phyloP scores from a whole-genome alignment of 2,329 filamentous ascomycete species.

The Botryotinia narcissicola region DNA sequence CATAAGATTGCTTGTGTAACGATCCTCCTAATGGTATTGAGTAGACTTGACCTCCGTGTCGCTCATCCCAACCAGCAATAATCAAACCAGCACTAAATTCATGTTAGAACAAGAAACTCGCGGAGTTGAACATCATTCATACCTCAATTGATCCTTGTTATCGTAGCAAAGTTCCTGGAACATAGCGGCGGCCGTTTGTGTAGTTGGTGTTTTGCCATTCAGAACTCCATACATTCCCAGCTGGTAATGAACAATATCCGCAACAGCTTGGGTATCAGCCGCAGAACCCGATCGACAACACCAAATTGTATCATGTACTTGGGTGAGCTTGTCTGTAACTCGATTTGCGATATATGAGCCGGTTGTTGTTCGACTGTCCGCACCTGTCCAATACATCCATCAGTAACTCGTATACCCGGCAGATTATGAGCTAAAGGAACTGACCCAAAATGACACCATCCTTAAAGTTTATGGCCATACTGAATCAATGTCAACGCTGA shows the following conservation, averaged over 20 bases:
- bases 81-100: slow-evolving; percentile 81
- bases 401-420: slow-evolving; percentile 18
- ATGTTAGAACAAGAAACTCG: slow-evolving; percentile 27
- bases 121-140: slow-evolving; percentile 39
- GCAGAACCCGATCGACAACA: slow-evolving; percentile 98
- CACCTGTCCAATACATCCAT: slow-evolving; percentile 51
- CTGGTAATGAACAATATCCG: slow-evolving; percentile 97
- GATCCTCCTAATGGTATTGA: slow-evolving; percentile 95
- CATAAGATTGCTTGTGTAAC: slow-evolving; percentile 93
- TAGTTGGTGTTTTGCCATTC: slow-evolving; percentile 87
- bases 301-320: slow-evolving; percentile 99
- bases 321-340: slow-evolving; percentile 98
- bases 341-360: slow-evolving; percentile 98
- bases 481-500: slow-evolving; percentile 43
- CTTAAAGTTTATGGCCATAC: slow-evolving; percentile 99
- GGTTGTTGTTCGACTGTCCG: slow-evolving; percentile 95
- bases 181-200: slow-evolving; percentile 89
- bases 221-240: slow-evolving; percentile 87
- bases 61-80: slow-evolving; percentile 95
- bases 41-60: slow-evolving; percentile 95
- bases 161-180: slow-evolving; percentile 98
- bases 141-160: slow-evolving; percentile 94
- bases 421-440: slow-evolving; percentile 29
- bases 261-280: slow-evolving; percentile 95
- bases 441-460: slow-evolving; percentile 90